A percentile compares a stretch with the other conserved stretches of the same genome.
These are phyloP conservation scores for Tuber aestivum DNA, from an alignment of 495 filamentous ascomycete species.

Conservation along the genomic window DNA sequence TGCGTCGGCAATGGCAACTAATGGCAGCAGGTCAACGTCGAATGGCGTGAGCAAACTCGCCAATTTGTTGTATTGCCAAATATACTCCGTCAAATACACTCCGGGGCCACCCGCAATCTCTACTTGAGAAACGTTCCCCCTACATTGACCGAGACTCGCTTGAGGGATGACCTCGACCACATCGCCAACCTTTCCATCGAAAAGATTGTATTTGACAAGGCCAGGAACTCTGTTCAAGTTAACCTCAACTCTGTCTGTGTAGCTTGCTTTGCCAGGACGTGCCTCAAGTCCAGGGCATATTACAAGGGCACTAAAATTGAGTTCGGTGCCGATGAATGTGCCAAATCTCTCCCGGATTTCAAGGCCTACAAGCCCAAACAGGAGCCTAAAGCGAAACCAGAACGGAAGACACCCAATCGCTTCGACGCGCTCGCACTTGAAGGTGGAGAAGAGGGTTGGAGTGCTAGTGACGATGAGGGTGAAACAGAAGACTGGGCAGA, in stretches of 20 bases:
- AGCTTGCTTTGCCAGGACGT: slow-evolving; percentile 66
- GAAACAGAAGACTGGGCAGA: slow-evolving; percentile 25
- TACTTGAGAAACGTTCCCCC: slow-evolving; percentile 55
- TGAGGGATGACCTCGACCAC: slow-evolving; percentile 73
- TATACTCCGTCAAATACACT: slow-evolving; percentile 59
- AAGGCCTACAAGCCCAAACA: slow-evolving; percentile 23
- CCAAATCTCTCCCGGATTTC: slow-evolving; percentile 51
- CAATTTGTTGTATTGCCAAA: slow-evolving; percentile 65
- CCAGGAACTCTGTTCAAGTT: slow-evolving; percentile 54
- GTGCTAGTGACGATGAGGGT: slow-evolving; percentile 16
- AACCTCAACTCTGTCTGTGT: slow-evolving; percentile 73
- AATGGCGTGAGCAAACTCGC: slow-evolving; percentile 59
- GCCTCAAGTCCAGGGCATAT: slow-evolving; percentile 67
- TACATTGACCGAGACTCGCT: slow-evolving; percentile 57
- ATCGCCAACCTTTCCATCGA: slow-evolving; percentile 73
- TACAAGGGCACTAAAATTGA: slow-evolving; percentile 71
- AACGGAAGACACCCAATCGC: slow-evolving; percentile 28
- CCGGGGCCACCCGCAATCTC: slow-evolving; percentile 74
- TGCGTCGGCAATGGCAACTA: slow-evolving; percentile 21
- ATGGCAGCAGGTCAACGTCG: slow-evolving; percentile 56
- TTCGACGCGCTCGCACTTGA: slow-evolving; percentile 26
- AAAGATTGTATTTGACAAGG: slow-evolving; percentile 54
- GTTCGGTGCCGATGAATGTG: slow-evolving; percentile 71
- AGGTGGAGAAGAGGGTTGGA: slow-evolving; percentile 14
- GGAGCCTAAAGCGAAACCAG: slow-evolving; percentile 18